Conservation (phyloP, 2,329 filamentous ascomycete species). For the Sphaerostilbella broomeana region DNA sequence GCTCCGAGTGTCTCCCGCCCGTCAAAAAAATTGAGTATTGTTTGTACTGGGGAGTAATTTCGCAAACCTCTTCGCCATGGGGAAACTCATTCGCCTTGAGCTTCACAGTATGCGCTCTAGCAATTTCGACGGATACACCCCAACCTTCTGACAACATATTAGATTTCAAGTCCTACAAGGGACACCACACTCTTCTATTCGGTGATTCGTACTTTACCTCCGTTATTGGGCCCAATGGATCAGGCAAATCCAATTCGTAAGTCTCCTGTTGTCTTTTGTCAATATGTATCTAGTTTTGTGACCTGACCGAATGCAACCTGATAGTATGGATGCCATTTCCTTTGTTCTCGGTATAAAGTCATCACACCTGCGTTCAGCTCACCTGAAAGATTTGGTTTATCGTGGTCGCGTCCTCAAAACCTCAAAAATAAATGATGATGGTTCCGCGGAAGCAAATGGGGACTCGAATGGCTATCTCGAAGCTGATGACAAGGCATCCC, state of each 20-base stretch:
- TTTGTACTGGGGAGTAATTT: too few relatives aligned
- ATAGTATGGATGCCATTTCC: slow-evolving; percentile 96
- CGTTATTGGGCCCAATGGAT: slow-evolving; percentile 98
- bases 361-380: slow-evolving; percentile 89
- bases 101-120: slow-evolving; percentile 65
- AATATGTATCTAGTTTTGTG: background rate
- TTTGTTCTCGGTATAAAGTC: slow-evolving; percentile 99
- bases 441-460: slow-evolving; percentile 61
- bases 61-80: slow-evolving; percentile 80
- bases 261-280: slow-evolving; percentile 26
- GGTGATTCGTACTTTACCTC: slow-evolving; percentile 99
- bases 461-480: slow-evolving; percentile 55
- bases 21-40: too few relatives aligned
- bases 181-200: slow-evolving; percentile 87
- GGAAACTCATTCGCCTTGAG: slow-evolving; percentile 91
- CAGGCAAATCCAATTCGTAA: slow-evolving; percentile 96
- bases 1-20: too few relatives aligned
- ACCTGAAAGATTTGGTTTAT: slow-evolving; percentile 92
- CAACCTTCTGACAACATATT: too few relatives aligned
- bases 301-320: slow-evolving; percentile 10
- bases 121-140: too few relatives aligned
- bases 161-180: slow-evolving; percentile 99
- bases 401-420: slow-evolving; percentile 89
- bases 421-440: slow-evolving; percentile 86
- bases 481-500: slow-evolving; percentile 58